Base-by-base conservation (phyloP, 257 asterid genomes). In the Fraxinus anomala region DNA sequence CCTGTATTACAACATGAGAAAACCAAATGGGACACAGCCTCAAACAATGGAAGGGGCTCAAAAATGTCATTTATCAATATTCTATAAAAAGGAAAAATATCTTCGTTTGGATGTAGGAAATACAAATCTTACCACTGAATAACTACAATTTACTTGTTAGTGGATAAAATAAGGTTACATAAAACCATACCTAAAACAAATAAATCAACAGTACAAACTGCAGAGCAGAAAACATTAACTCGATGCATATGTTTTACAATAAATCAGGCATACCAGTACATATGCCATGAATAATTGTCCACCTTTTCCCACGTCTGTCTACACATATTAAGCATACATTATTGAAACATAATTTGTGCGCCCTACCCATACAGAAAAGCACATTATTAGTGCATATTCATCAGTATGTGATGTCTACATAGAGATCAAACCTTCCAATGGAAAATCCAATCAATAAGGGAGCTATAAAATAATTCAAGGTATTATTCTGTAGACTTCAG, bases 1-100 rank as follows among this genome's bases (percentile, higher is more conserved):
- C 99, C 99, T 95, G 86, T 85, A 84, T 31, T 36, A 76, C 28
- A 79, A 36, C 33, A 74, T 33, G 75, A 63, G 49, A 28, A 54
- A 84, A 54, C 54, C 13, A 11, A 26, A 75, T 8, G 68, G 10
- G 72, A 44, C 23, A 10, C 19, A 37, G 7, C 69, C 67, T 56
- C 67, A 56, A 56, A n/a, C 28, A 56, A 56, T 56, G 67, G 28
- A 59, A 59, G 78, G 37, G 49, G 16, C 16, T 42, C 49, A 59
- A 21, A 59, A n/a, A 6, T 11, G 1, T 56, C 4, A n/a, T 5
- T 59, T n/a, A n/a, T 8, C 4, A 21, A n/a, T 7, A 59, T n/a
- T 59, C 67, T n/a, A 59, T 14, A 59, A n/a, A 40, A 59, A 21
- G 67, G 12, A 21, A 59, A n/a, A 59, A 59, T 3, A 59, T 59